Percentiles rank a stretch among this genome's conserved stretches.
Evolutionary conservation across 176 grass and related monocot species (phyloP).

Genomic region (Dactylis glomerata): DNA sequence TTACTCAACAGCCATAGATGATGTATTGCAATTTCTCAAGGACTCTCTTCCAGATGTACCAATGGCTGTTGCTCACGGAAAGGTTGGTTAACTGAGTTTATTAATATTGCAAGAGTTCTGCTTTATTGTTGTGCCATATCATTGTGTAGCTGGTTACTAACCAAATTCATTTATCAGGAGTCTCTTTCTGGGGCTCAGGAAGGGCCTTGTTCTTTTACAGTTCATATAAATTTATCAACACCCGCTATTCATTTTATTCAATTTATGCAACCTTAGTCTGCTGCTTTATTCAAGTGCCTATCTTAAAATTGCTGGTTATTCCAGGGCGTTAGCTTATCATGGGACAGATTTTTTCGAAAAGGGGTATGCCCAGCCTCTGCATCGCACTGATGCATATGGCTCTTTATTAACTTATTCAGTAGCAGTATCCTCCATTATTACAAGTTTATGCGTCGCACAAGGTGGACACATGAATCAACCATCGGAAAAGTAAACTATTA

Average conservation of each 20-base stretch:
- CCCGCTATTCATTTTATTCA: background rate
- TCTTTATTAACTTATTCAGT: too few species aligned
- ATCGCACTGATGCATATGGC: too few species aligned
- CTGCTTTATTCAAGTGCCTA: background rate
- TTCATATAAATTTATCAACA: background rate
- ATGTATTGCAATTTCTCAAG: slow-evolving; percentile 71
- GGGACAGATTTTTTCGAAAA: too few species aligned
- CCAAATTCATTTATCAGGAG: background rate
- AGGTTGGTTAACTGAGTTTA: slow-evolving; percentile 51
- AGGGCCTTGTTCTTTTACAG: background rate
- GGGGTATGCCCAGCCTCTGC: too few species aligned
- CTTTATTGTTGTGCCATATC: slow-evolving; percentile 11
- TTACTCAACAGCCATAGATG: slow-evolving; percentile 75
- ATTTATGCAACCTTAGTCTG: background rate
- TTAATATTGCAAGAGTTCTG: slow-evolving; percentile 10
- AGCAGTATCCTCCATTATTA: too few species aligned
- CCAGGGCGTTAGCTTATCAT: background rate
- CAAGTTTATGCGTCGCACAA: too few species aligned
- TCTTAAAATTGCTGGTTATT: slow-evolving; percentile 22
- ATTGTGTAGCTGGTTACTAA: background rate
- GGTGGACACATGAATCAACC: too few species aligned
- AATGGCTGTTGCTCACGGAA: slow-evolving; percentile 85
- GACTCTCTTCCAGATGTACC: slow-evolving; percentile 57
- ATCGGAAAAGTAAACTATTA: too few species aligned
- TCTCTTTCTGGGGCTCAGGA: background rate